A percentile compares a stretch with the other conserved stretches of the same genome.
Evolutionary conservation across 805 yeast genomes (phyloP).

Genomic region (Candida sakaeoensis): DNA sequence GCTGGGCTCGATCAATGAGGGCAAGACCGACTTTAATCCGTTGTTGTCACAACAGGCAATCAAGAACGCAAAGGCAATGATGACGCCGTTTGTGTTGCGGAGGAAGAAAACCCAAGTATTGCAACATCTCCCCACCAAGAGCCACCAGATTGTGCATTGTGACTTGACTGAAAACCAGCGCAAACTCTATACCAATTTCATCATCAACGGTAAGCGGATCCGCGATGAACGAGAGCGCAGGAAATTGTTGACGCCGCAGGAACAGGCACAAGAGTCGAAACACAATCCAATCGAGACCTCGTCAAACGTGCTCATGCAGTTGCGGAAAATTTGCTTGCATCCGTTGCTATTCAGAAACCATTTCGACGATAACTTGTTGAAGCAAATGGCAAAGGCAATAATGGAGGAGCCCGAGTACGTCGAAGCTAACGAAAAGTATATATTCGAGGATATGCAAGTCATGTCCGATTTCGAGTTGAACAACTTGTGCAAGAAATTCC

Average conservation of each 20-base stretch:
- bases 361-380: constrained; percentile 54
- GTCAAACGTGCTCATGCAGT: constrained; percentile 76
- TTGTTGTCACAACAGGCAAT: constrained; percentile 88
- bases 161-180: constrained; percentile 54
- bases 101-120: constrained; percentile 90
- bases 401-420: constrained; percentile 77
- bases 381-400: constrained; percentile 71
- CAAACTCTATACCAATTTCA: constrained; percentile 57
- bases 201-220: constrained; percentile 42
- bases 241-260: constrained; percentile 31
- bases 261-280: constrained; percentile 29
- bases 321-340: constrained; percentile 90
- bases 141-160: constrained; percentile 62
- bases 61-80: constrained; percentile 91
- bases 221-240: constrained; percentile 43
- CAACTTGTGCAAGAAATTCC: constrained; percentile 67
- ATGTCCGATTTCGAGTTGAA: constrained; percentile 92
- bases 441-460: constrained; percentile 89
- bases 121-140: constrained; percentile 80
- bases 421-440: constrained; percentile 72
- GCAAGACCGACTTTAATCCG: constrained; percentile 51
- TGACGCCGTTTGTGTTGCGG: constrained; percentile 95
- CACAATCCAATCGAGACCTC: constrained; percentile 38
- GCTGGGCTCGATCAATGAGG: constrained; percentile 41
- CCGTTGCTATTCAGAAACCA: constrained; percentile 75